phyloP scores from a whole-genome alignment of 768 basidiomycete species.

The Kockovaella imperatae region DNA sequence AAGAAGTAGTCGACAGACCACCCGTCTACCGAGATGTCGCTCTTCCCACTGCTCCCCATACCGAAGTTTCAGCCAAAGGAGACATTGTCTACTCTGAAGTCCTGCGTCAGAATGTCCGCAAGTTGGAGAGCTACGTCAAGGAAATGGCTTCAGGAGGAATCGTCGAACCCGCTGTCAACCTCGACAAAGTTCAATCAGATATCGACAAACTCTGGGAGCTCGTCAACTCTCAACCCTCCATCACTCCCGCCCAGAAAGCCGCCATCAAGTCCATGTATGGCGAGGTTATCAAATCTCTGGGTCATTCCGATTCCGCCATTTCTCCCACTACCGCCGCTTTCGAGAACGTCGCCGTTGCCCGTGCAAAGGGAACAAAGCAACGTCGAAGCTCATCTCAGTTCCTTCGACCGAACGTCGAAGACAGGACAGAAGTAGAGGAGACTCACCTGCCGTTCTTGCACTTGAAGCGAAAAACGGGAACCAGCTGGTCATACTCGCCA shows the following conservation, averaged over 20 bases:
- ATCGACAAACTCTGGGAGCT: slow-evolving; percentile 95
- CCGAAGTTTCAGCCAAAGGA: slow-evolving; percentile 85
- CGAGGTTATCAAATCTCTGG: slow-evolving; percentile 87
- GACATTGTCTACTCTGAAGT: slow-evolving; percentile 93
- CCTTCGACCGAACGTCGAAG: slow-evolving; percentile 72
- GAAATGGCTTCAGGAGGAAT: slow-evolving; percentile 94
- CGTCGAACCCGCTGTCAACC: slow-evolving; percentile 76
- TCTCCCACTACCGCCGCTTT: slow-evolving; percentile 7
- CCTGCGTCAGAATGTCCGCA: slow-evolving; percentile 89
- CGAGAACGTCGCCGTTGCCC: slow-evolving; percentile 18
- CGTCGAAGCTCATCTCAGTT: slow-evolving; percentile 94
- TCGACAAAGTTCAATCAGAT: slow-evolving; percentile 96
- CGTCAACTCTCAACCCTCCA: slow-evolving; percentile 92
- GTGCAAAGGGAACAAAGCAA: slow-evolving; percentile 30
- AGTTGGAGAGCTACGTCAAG: slow-evolving; percentile 83
- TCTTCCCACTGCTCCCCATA: slow-evolving; percentile 95
- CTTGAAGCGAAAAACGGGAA: slow-evolving; percentile 91
- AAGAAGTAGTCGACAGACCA: slow-evolving; percentile 36
- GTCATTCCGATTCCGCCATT: slow-evolving; percentile 51
- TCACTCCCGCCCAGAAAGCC: slow-evolving; percentile 85
- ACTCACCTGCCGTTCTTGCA: slow-evolving; percentile 92
- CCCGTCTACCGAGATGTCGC: slow-evolving; percentile 53
- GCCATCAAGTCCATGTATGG: slow-evolving; percentile 66
- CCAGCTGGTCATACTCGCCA: slow-evolving; percentile 92
- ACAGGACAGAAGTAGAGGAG: slow-evolving; percentile 61